phyloP scores from a whole-genome alignment of 2,329 filamentous ascomycete genomes.

The Aureobasidium uvarum region DNA sequence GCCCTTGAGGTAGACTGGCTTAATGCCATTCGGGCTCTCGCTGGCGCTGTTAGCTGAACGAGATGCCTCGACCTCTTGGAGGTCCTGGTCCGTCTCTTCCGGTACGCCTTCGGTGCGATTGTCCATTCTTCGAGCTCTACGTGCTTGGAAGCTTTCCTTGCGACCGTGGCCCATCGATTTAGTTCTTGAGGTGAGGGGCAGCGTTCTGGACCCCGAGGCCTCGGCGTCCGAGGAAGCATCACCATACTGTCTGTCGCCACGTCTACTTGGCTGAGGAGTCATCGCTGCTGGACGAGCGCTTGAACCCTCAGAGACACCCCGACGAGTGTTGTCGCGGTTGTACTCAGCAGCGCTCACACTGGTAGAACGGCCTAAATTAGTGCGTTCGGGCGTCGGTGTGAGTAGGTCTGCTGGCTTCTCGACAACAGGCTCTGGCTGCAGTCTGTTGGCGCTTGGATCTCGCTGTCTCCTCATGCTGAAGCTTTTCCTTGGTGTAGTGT shows the following conservation, averaged over 20 bases:
- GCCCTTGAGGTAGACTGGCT: constrained; percentile 93
- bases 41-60: constrained; percentile 38
- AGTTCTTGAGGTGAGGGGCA: constrained; percentile 67
- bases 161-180: constrained; percentile 88
- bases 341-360: constrained; percentile 84
- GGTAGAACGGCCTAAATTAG: constrained; percentile 77
- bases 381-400: constrained; percentile 63
- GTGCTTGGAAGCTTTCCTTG: constrained; percentile 86
- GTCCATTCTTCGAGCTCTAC: constrained; percentile 59
- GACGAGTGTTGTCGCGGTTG: constrained; percentile 42
- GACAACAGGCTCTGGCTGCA: constrained; percentile 60
- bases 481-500: constrained; percentile 71
- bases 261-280: constrained; percentile 34
- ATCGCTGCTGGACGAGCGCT: constrained; percentile 30
- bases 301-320: constrained; percentile 55
- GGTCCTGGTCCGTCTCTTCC: constrained; percentile 85
- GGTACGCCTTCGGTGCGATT: constrained; percentile 72
- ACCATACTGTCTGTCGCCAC: constrained; percentile 45
- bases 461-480: constrained; percentile 73
- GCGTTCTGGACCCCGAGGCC: constrained; percentile 39
- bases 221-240: constrained; percentile 53
- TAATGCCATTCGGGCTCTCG: constrained; percentile 73
- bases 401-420: constrained; percentile 76
- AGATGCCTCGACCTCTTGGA: constrained; percentile 53
- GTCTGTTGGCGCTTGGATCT: constrained; percentile 46